Evolutionary conservation across 176 grass and related monocot genomes (phyloP).

Genomic region (Tillandsia leiboldiana): DNA sequence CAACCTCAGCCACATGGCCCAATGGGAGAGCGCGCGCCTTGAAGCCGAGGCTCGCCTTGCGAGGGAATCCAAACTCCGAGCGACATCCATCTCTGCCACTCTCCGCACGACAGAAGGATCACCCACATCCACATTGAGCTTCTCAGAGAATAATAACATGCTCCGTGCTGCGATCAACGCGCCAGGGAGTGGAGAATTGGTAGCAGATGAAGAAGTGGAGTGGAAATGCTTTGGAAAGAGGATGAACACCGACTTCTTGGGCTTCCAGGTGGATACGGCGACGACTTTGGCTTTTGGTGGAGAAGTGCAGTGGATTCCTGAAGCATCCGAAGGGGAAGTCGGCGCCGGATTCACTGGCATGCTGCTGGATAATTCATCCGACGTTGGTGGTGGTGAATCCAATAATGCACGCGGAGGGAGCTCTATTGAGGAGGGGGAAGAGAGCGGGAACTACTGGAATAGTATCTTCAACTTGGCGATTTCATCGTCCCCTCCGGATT

Average conservation of each 20-base stretch:
- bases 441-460: constrained; percentile 86
- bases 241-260: not conserved
- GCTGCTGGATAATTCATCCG: constrained; percentile 52
- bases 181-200: constrained; percentile 18
- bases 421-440: constrained; percentile 34
- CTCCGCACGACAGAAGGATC: constrained; percentile 21
- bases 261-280: too few species aligned
- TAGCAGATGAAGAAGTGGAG: constrained; percentile 34
- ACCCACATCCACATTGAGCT: constrained; percentile 81
- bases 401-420: constrained; percentile 30
- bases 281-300: constrained; percentile 4
- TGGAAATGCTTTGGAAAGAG: constrained; percentile 56
- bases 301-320: constrained; percentile 43
- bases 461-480: constrained; percentile 70
- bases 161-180: constrained; percentile 21
- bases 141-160: constrained; percentile 40
- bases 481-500: constrained; percentile 44
- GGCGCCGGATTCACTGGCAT: constrained; percentile 49
- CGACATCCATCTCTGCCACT: constrained; percentile 20
- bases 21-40: constrained; percentile 97
- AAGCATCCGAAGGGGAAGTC: constrained; percentile 6
- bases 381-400: constrained; percentile 58
- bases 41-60: constrained; percentile 85
- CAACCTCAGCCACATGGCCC: constrained; percentile 92
- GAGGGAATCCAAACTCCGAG: constrained; percentile 51